A percentile compares a stretch with the other conserved stretches of the same genome.
Conservation (phyloP, 1,284 basidiomycete genomes). For the Apiotrichum mycotoxinovorans region DNA sequence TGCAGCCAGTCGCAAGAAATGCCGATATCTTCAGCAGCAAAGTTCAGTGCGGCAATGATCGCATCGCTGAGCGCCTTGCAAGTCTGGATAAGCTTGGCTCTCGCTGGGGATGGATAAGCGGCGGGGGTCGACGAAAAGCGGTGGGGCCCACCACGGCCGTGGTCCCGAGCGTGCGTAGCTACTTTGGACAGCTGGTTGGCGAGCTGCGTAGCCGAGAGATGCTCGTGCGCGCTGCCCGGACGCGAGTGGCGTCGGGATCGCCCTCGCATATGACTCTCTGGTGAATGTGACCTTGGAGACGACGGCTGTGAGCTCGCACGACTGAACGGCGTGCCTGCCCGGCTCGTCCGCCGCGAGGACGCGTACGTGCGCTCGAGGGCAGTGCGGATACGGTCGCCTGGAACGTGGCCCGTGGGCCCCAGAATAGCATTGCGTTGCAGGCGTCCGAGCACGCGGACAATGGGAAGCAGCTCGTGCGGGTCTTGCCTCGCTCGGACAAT, state of each 20-base stretch:
- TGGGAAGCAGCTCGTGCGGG: slow-evolving; percentile 18
- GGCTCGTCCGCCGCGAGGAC: not conserved
- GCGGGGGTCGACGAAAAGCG: not conserved
- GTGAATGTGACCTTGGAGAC: no score
- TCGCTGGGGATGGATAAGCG: not conserved
- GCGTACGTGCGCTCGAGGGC: slow-evolving; percentile 32
- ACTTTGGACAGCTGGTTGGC: slow-evolving; percentile 10
- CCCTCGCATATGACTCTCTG: not conserved
- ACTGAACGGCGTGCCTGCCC: not conserved
- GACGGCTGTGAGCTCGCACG: not conserved
- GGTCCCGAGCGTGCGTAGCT: slow-evolving; percentile 4
- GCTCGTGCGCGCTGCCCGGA: not conserved
- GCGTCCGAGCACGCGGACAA: slow-evolving; percentile 28
- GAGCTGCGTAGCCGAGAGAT: slow-evolving; percentile 8
- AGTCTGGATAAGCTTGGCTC: slow-evolving; percentile 1
- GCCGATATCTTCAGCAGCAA: slow-evolving; percentile 2
- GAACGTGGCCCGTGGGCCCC: slow-evolving; percentile 37
- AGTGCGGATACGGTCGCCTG: slow-evolving; percentile 40
- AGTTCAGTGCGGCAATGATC: slow-evolving; percentile 8
- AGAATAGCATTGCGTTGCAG: slow-evolving; percentile 42
- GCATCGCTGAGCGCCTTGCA: slow-evolving; percentile 11
- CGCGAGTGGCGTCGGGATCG: not conserved
- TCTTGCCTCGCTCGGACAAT: slow-evolving; percentile 19
- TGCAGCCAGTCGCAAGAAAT: slow-evolving; percentile 16
- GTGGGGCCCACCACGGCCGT: not conserved